phyloP scores from a whole-genome alignment of 495 filamentous ascomycete genomes.

The Beverwykella pulmonaria region DNA sequence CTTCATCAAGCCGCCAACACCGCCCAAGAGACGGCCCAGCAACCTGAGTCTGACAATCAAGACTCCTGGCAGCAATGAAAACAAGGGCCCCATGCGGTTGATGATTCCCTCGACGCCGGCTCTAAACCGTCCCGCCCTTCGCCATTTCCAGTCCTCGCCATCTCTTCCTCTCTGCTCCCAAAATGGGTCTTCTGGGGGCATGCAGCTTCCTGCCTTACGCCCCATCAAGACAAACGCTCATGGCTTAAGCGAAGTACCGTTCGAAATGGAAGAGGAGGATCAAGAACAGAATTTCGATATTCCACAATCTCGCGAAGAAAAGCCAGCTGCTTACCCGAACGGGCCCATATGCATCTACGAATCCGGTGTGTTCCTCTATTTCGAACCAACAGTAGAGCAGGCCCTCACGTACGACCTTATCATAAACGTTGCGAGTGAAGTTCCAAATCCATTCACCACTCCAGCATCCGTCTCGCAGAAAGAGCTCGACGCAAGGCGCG shows the following conservation, averaged over 20 bases:
- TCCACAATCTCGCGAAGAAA: slow-evolving; percentile 74
- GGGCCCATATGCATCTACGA: slow-evolving; percentile 92
- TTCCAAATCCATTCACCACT: slow-evolving; percentile 76
- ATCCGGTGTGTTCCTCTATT: slow-evolving; percentile 86
- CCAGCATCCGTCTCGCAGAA: slow-evolving; percentile 33
- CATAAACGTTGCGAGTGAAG: slow-evolving; percentile 94
- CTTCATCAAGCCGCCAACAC: slow-evolving; percentile 75
- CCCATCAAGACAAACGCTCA: slow-evolving; percentile 39
- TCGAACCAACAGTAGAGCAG: slow-evolving; percentile 85
- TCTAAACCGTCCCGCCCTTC: slow-evolving; percentile 49
- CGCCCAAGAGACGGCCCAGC: slow-evolving; percentile 73
- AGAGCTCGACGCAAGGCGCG: slow-evolving; percentile 42
- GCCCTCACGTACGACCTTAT: slow-evolving; percentile 87
- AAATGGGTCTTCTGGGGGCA: slow-evolving; percentile 62
- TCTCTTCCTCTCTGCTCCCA: slow-evolving; percentile 64
- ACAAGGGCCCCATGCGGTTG: slow-evolving; percentile 35
- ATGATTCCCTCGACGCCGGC: slow-evolving; percentile 48
- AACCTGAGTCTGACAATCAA: slow-evolving; percentile 71
- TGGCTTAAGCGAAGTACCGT: slow-evolving; percentile 43
- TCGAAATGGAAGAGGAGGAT: slow-evolving; percentile 49
- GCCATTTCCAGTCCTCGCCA: slow-evolving; percentile 71
- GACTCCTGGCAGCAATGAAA: slow-evolving; percentile 55
- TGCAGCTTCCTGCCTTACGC: slow-evolving; percentile 61
- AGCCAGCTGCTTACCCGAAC: slow-evolving; percentile 88
- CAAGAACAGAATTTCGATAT: slow-evolving; percentile 78